Evolutionary conservation across 148 eudicot species (phyloP).

Genomic region (Nepenthes mirabilis): DNA sequence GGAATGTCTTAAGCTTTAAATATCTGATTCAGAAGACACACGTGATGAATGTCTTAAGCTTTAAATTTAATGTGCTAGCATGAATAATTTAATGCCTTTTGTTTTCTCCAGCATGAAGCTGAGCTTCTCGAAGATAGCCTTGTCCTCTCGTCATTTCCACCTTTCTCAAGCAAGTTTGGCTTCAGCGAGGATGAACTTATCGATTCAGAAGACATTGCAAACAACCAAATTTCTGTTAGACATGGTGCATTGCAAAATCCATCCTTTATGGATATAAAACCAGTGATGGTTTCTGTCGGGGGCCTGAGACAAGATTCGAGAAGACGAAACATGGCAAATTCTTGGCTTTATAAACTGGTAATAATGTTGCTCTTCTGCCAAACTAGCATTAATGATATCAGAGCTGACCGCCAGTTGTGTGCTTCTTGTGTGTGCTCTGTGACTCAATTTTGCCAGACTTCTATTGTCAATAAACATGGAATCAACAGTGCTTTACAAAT

Average conservation of each 20-base stretch:
- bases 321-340: slow-evolving; percentile 37
- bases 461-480: too few species aligned
- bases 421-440: too few species aligned
- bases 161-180: slow-evolving; percentile 58
- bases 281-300: slow-evolving; percentile 33
- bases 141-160: slow-evolving; percentile 53
- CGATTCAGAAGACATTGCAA: slow-evolving; percentile 71
- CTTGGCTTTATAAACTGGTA: slow-evolving; percentile 82
- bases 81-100: background rate
- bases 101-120: slow-evolving; percentile 60
- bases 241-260: slow-evolving; percentile 29
- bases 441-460: too few species aligned
- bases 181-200: slow-evolving; percentile 86
- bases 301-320: slow-evolving; percentile 44
- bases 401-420: too few species aligned
- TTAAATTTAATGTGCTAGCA: too few species aligned
- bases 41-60: too few species aligned
- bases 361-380: background rate
- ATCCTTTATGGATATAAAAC: slow-evolving; percentile 36
- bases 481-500: too few species aligned
- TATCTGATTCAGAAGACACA: too few species aligned
- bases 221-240: slow-evolving; percentile 31
- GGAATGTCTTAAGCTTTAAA: too few species aligned
- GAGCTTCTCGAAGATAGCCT: slow-evolving; percentile 84
- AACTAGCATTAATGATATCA: background rate